These are phyloP conservation scores for Phycomyces blakesleeanus DNA, from an alignment of 192 early-diverging fungal genomes.

Conservation along the genomic window DNA sequence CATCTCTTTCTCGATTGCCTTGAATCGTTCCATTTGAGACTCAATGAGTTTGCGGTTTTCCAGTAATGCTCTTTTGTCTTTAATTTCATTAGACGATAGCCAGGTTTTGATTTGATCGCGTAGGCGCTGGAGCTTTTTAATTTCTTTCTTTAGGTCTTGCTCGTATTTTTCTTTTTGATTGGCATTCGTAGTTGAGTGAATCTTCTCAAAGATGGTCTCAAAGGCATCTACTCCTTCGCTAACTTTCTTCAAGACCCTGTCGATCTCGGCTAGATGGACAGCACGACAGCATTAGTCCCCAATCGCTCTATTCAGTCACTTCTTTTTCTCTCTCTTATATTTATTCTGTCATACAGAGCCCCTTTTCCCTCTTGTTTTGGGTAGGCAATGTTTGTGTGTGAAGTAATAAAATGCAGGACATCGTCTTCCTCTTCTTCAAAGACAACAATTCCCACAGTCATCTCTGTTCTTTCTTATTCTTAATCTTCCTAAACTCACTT, in stretches of 20 bases:
- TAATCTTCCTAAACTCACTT: no score
- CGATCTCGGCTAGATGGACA: constrained; percentile 82
- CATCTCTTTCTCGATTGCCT: constrained; percentile 96
- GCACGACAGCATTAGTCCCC: no score
- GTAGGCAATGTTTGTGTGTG: no score
- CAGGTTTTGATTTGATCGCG: constrained; percentile 99
- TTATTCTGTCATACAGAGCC: no score
- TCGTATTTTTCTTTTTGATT: constrained; percentile 98
- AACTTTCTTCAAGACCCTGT: constrained; percentile 91
- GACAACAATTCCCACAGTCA: no score
- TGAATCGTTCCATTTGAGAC: constrained; percentile 99
- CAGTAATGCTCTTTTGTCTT: constrained; percentile 87
- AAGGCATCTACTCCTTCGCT: constrained; percentile 94
- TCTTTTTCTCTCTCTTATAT: no score
- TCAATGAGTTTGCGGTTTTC: constrained; percentile 96
- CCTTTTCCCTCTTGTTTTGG: no score
- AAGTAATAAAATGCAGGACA: no score
- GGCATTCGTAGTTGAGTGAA: constrained; percentile 70
- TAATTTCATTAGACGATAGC: constrained; percentile 92
- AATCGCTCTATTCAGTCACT: no score
- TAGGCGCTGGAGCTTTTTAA: constrained; percentile 95
- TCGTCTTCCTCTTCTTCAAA: no score
- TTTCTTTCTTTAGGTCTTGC: constrained; percentile 95
- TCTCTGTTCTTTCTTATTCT: no score
- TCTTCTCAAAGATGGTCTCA: constrained; percentile 87